Evolutionary conservation across 352 stramenopile species (phyloP).

Genomic region (Globisporangium barbulae): DNA sequence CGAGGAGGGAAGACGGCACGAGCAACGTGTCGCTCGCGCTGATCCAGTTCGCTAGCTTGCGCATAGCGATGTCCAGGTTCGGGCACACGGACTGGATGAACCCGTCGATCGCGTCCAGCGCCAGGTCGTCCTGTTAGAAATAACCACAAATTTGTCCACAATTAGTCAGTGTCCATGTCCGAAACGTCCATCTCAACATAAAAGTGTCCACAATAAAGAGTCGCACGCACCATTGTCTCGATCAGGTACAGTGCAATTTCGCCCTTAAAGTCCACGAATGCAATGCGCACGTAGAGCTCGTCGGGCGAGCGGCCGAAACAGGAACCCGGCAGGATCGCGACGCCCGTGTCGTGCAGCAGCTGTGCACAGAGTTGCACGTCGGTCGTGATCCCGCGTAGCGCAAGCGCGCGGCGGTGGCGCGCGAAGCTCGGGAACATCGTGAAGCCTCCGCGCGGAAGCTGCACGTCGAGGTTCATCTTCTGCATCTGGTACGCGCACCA

Average conservation of each 20-base stretch:
- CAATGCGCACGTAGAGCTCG: conserved; percentile 78
- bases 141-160: conserved; percentile 5
- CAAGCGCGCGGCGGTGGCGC: conserved; percentile 60
- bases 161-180: not conserved
- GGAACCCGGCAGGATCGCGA: conserved; percentile 82
- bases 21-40: conserved; percentile 17
- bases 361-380: conserved; percentile 74
- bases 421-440: conserved; percentile 85
- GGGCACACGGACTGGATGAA: conserved; percentile 89
- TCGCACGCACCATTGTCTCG: conserved; percentile 72
- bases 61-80: conserved; percentile 83
- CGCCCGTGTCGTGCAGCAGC: conserved; percentile 79
- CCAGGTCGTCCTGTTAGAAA: conserved; percentile 50
- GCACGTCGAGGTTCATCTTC: conserved; percentile 82
- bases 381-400: conserved; percentile 57
- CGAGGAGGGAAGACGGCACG: conserved; percentile 17
- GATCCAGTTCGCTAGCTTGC: conserved; percentile 73
- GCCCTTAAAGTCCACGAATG: conserved; percentile 88
- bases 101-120: conserved; percentile 66
- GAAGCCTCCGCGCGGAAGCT: conserved; percentile 73
- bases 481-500: conserved; percentile 84
- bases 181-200: not conserved
- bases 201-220: not conserved
- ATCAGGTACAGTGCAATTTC: conserved; percentile 86
- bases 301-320: conserved; percentile 73